These are phyloP conservation scores for Trypanosoma lewisi DNA, from an alignment of 208 protist genomes.

Conservation along the genomic window DNA sequence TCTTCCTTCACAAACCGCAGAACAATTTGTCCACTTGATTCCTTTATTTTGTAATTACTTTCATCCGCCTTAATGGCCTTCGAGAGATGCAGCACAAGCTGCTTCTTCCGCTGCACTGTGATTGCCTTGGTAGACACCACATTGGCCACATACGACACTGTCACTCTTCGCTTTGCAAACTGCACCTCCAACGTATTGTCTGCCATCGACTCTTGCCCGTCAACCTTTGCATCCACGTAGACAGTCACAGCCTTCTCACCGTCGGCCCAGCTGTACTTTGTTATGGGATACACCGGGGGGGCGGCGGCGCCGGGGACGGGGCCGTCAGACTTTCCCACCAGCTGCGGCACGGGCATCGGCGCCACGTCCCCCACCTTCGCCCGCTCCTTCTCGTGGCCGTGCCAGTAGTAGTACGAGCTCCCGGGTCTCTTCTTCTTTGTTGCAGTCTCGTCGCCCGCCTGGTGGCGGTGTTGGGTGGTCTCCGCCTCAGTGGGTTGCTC, in stretches of 20 bases:
- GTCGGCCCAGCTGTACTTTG: slow-evolving; percentile 79
- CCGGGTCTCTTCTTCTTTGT: slow-evolving; percentile 33
- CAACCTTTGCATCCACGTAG: slow-evolving; percentile 57
- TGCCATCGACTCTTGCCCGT: slow-evolving; percentile 39
- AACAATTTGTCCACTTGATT: slow-evolving; percentile 47
- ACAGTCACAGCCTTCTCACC: slow-evolving; percentile 59
- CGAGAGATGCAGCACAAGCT: slow-evolving; percentile 36
- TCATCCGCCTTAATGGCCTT: slow-evolving; percentile 49
- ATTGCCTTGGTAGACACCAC: slow-evolving; percentile 18
- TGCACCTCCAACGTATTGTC: slow-evolving; percentile 35
- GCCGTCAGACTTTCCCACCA: slow-evolving; percentile 50
- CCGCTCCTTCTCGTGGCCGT: slow-evolving; percentile 81
- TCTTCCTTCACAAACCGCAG: slow-evolving; percentile 59
- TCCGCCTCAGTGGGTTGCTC: no score
- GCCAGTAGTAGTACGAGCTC: slow-evolving; percentile 89
- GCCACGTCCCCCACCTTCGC: slow-evolving; percentile 81
- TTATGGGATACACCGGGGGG: slow-evolving; percentile 20
- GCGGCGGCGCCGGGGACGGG: slow-evolving; percentile 7
- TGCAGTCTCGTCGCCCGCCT: neutral
- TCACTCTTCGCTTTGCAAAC: slow-evolving; percentile 36
- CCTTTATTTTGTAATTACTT: slow-evolving; percentile 58
- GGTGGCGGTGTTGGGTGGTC: slow-evolving; percentile 1
- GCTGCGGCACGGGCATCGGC: slow-evolving; percentile 60
- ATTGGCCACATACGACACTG: slow-evolving; percentile 32
- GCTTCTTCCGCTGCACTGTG: slow-evolving; percentile 25